A percentile compares a stretch with the other conserved stretches of the same genome.
Conservation (phyloP, 352 stramenopile species). For the Pythium chondricola region DNA sequence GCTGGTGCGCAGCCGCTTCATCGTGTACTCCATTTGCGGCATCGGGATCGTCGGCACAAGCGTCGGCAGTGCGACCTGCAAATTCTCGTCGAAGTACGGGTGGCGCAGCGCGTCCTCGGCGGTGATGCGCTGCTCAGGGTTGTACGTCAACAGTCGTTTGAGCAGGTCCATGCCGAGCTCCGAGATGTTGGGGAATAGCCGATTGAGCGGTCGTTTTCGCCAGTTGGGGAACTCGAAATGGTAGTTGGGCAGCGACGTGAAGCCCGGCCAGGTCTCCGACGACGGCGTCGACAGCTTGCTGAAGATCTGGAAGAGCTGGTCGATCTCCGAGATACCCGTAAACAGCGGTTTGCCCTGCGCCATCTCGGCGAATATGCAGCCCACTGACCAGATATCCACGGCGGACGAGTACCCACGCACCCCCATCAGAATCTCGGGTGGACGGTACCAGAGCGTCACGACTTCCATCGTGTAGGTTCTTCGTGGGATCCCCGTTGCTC, state of each 20-base stretch:
- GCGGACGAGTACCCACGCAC: conserved; percentile 76
- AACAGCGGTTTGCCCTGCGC: conserved; percentile 84
- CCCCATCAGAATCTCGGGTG: conserved; percentile 88
- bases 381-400: conserved; percentile 93
- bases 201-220: conserved; percentile 59
- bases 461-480: conserved; percentile 89
- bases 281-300: conserved; percentile 95
- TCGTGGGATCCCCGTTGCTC: conserved; percentile 78
- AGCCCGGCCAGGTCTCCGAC: conserved; percentile 95
- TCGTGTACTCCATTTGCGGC: conserved; percentile 67
- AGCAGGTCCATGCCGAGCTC: conserved; percentile 66
- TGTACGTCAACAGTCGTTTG: conserved; percentile 74
- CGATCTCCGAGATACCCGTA: conserved; percentile 71
- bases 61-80: conserved; percentile 28
- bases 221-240: conserved; percentile 86
- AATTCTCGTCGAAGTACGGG: conserved; percentile 64
- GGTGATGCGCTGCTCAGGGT: conserved; percentile 75
- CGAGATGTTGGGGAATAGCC: conserved; percentile 65
- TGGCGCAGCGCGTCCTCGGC: conserved; percentile 78
- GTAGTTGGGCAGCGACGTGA: conserved; percentile 97
- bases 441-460: conserved; percentile 89
- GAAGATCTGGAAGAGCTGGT: conserved; percentile 86
- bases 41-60: conserved; percentile 70
- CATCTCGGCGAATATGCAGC: conserved; percentile 98
- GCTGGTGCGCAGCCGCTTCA: conserved; percentile 36